Base-by-base conservation (phyloP, 768 basidiomycete species). In the Trametes meyenii region DNA sequence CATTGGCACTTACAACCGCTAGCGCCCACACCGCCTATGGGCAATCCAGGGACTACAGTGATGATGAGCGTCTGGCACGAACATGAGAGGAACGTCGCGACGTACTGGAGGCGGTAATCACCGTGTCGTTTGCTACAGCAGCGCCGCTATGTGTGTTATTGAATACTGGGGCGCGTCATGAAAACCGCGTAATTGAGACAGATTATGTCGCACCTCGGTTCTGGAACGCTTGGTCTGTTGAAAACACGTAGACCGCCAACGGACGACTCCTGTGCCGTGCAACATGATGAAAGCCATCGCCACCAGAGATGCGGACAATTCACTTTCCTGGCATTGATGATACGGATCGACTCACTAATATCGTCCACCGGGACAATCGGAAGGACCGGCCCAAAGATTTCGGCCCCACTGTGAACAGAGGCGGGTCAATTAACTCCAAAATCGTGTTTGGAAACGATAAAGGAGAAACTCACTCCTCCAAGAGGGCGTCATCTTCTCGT, bases 331-430 rank as follows among this genome's bases (percentile, higher is more conserved):
- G 73, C 72, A 65, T 88, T 88, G 55, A 94, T 80, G 58, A 85
- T 86, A 12, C 82, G 79, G 60, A 94, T 85, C 3, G 87, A 92
- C 40, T 84, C 86, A 36, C 92, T 89, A 7, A 90, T 55, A 56
- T 81, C 71, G n/a, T 87, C 82, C 29, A 94, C 86, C 0, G 87
- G 82, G 0, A 95, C 75, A 42, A 96, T 78, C 3, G 91, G 88
- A 23, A 96, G 75, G 11, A 96, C 65, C 8, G 94, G 93, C 0
- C 92, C 94, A 66, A 96, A 94, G 44, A 94, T 80, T 68, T 95
- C 94, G 61, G 8, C 29, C 8, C 29, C 29, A 8, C 91, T 92
- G 63, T 19, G 17, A n/a, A n/a, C n/a, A n/a, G n/a, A n/a, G n/a
- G n/a, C n/a, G n/a, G n/a, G n/a, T n/a, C n/a, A n/a, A n/a, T n/a